These are phyloP conservation scores for Kodamaea neixiangensis DNA, from an alignment of 805 yeast genomes.

Conservation along the genomic window DNA sequence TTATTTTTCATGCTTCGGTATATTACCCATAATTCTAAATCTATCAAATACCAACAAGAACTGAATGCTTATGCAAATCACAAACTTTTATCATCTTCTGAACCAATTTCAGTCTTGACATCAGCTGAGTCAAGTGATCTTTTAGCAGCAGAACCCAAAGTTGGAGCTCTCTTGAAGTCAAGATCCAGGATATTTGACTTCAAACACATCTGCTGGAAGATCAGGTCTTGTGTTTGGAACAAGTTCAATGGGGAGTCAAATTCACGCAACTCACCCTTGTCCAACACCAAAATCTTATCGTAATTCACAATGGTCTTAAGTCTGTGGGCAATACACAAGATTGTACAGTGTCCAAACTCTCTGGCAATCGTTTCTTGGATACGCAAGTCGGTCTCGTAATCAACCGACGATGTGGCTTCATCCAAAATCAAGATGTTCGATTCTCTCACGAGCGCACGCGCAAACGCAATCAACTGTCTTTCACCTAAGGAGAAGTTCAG, in stretches of 20 bases:
- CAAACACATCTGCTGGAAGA: conserved; percentile 71
- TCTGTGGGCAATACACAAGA: conserved; percentile 86
- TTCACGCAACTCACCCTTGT: conserved; percentile 74
- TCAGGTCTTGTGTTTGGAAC: conserved; percentile 45
- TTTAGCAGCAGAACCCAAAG: not conserved
- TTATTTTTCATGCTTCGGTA: no score
- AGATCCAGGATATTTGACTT: conserved; percentile 42
- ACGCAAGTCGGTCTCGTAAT: conserved; percentile 80
- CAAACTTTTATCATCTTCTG: not conserved
- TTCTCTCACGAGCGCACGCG: conserved; percentile 76
- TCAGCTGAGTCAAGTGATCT: not conserved
- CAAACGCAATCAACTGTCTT: conserved; percentile 75
- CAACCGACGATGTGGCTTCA: conserved; percentile 82
- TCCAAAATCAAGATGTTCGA: conserved; percentile 78
- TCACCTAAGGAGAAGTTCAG: conserved; percentile 74
- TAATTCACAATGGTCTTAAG: conserved; percentile 71
- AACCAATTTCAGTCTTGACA: not conserved
- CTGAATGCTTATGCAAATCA: not conserved
- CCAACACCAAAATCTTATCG: conserved; percentile 80
- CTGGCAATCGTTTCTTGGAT: conserved; percentile 71
- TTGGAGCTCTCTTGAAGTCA: conserved; percentile 37
- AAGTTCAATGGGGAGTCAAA: conserved; percentile 71
- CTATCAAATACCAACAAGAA: not conserved
- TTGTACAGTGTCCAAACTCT: conserved; percentile 71
- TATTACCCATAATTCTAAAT: not conserved